phyloP scores from a whole-genome alignment of 73 alveolate species.

The Blepharisma stoltei region DNA sequence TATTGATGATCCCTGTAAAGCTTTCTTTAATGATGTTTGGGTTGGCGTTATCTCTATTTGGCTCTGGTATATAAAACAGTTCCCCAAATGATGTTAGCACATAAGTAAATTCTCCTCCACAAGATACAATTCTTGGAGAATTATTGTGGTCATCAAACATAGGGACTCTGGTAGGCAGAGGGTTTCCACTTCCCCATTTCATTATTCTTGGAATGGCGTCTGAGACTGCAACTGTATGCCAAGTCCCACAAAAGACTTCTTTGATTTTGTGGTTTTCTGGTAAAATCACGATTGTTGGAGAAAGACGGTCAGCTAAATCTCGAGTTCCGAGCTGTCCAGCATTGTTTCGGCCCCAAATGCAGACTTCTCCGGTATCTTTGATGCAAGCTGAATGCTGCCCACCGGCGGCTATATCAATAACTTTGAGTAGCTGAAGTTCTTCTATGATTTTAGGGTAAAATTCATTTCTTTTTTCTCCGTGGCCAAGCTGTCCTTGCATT shows the following conservation, averaged over 20 bases:
- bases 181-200: no score
- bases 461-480: not conserved
- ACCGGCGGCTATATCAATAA: slow-evolving; percentile 12
- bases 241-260: not conserved
- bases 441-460: slow-evolving; percentile 14
- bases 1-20: not conserved
- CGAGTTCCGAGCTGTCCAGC: slow-evolving; percentile 9
- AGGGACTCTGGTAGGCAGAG: no score
- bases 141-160: no score
- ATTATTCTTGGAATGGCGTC: no score
- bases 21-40: no score
- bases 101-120: no score
- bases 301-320: not conserved
- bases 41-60: no score
- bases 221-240: not conserved
- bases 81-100: no score
- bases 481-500: slow-evolving; percentile 2
- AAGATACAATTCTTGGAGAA: no score
- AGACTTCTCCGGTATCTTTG: not conserved
- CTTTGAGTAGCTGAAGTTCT: not conserved
- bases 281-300: not conserved
- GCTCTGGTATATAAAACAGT: no score
- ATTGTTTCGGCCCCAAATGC: not conserved
- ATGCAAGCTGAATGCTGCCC: slow-evolving; percentile 13
- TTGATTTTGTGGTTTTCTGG: not conserved